phyloP scores from a whole-genome alignment of 148 eudicot species.

The Nepenthes gracilis region DNA sequence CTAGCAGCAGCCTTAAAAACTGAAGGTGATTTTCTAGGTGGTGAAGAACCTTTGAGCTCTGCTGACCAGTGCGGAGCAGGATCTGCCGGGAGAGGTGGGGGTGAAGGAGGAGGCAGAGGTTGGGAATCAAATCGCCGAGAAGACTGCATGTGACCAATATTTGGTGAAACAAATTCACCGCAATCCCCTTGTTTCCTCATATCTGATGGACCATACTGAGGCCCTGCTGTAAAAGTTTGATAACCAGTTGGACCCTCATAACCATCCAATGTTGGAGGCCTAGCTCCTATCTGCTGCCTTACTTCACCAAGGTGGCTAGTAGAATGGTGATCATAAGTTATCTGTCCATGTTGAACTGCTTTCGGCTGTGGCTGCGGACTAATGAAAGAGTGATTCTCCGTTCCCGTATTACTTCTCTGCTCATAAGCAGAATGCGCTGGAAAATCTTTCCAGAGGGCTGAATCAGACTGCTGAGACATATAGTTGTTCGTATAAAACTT shows the following conservation, averaged over 20 bases:
- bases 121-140: slow-evolving; percentile 23
- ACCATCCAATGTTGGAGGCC: slow-evolving; percentile 12
- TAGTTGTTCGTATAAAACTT: neutral
- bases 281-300: slow-evolving; percentile 16
- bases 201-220: slow-evolving; percentile 18
- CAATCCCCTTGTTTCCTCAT: slow-evolving; percentile 19
- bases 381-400: slow-evolving; percentile 8
- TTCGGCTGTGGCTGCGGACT: slow-evolving; percentile 12
- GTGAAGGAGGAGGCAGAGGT: slow-evolving; percentile 77
- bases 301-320: slow-evolving; percentile 17
- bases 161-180: slow-evolving; percentile 9
- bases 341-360: slow-evolving; percentile 24
- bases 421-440: slow-evolving; percentile 11
- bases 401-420: slow-evolving; percentile 12
- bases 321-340: slow-evolving; percentile 21
- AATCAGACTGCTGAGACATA: slow-evolving; percentile 6
- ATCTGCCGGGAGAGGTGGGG: slow-evolving; percentile 67
- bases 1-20: slow-evolving; percentile 41
- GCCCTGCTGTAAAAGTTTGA: slow-evolving; percentile 9
- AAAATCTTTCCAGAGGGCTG: neutral
- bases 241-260: slow-evolving; percentile 13
- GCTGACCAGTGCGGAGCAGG: slow-evolving; percentile 28
- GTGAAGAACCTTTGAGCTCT: slow-evolving; percentile 28
- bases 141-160: slow-evolving; percentile 10
- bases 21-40: slow-evolving; percentile 25